Percentiles rank a stretch among this genome's conserved stretches.
These are phyloP conservation scores for Phytophthora pistaciae DNA, from an alignment of 352 stramenopile species.

Conservation along the genomic window DNA sequence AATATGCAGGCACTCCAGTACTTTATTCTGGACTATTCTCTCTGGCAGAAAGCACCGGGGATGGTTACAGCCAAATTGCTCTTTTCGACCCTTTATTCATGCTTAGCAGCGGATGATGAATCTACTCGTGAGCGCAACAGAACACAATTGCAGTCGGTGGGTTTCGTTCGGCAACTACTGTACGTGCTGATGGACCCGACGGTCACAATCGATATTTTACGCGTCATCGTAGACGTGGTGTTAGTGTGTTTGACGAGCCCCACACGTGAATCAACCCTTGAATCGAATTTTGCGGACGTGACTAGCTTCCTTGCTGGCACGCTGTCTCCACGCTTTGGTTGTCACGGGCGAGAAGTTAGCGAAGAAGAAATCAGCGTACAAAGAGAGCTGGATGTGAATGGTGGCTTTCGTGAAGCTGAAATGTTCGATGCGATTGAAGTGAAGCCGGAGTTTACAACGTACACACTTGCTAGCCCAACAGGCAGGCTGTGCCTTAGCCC, in stretches of 20 bases:
- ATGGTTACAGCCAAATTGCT: slow-evolving; percentile 53
- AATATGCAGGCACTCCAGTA: slow-evolving; percentile 77
- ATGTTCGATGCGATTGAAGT: not conserved
- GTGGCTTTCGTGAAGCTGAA: slow-evolving; percentile 7
- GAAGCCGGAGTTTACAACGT: slow-evolving; percentile 8
- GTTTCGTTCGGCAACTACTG: slow-evolving; percentile 71
- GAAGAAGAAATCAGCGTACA: slow-evolving; percentile 15
- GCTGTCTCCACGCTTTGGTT: slow-evolving; percentile 63
- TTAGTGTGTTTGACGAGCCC: slow-evolving; percentile 70
- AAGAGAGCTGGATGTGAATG: slow-evolving; percentile 6
- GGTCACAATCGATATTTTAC: slow-evolving; percentile 55
- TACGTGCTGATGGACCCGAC: slow-evolving; percentile 74
- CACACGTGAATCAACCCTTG: slow-evolving; percentile 40
- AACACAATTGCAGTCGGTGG: slow-evolving; percentile 67
- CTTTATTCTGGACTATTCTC: slow-evolving; percentile 76
- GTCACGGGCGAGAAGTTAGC: slow-evolving; percentile 11
- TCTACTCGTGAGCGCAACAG: slow-evolving; percentile 64
- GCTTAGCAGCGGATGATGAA: slow-evolving; percentile 54
- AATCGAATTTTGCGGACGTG: slow-evolving; percentile 75
- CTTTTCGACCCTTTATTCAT: slow-evolving; percentile 76
- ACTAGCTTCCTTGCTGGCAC: slow-evolving; percentile 67
- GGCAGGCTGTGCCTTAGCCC: slow-evolving; percentile 57
- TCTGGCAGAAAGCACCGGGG: slow-evolving; percentile 60
- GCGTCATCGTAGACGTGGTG: slow-evolving; percentile 73
- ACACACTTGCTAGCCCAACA: slow-evolving; percentile 35